Percentiles rank a stretch among this genome's conserved stretches.
Evolutionary conservation across 108 stramenopile species (phyloP).

Genomic region (Cyclotella atomus): DNA sequence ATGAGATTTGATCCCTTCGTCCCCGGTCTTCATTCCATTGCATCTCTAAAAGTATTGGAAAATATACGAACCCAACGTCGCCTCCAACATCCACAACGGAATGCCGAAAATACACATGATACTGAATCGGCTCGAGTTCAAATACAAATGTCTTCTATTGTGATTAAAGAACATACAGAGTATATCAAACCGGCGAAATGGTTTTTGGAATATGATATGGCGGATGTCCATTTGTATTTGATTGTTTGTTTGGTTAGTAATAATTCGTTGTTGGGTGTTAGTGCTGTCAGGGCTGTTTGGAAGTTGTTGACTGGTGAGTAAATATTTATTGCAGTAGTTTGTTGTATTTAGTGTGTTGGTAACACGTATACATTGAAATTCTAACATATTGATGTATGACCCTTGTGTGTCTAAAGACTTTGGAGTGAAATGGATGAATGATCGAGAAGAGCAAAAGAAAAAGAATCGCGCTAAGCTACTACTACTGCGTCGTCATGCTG

Average conservation of each 20-base stretch:
- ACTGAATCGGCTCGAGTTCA: conserved; percentile 9
- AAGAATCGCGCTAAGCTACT: background rate
- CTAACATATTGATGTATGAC: background rate
- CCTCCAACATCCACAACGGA: no score
- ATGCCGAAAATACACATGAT: background rate
- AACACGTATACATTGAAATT: background rate
- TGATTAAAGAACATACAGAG: conserved; percentile 26
- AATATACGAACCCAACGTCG: background rate
- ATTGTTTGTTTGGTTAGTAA: conserved; percentile 30
- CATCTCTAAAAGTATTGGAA: conserved; percentile 34
- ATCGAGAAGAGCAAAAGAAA: background rate
- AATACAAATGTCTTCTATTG: conserved; percentile 32
- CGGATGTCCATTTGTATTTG: conserved; percentile 51
- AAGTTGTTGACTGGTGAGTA: conserved; percentile 36
- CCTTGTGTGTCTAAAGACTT: background rate
- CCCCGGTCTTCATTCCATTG: conserved; percentile 15
- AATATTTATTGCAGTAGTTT: conserved; percentile 9
- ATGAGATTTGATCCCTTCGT: conserved; percentile 49
- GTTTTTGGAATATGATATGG: conserved; percentile 43
- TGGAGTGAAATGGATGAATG: background rate
- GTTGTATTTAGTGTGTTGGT: background rate
- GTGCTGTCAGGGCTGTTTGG: conserved; percentile 37
- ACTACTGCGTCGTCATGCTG: background rate
- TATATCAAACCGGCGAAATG: conserved; percentile 17
- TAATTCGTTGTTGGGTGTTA: conserved; percentile 43